phyloP scores from a whole-genome alignment of 805 yeast species.

The Zygotorulaspora florentina region DNA sequence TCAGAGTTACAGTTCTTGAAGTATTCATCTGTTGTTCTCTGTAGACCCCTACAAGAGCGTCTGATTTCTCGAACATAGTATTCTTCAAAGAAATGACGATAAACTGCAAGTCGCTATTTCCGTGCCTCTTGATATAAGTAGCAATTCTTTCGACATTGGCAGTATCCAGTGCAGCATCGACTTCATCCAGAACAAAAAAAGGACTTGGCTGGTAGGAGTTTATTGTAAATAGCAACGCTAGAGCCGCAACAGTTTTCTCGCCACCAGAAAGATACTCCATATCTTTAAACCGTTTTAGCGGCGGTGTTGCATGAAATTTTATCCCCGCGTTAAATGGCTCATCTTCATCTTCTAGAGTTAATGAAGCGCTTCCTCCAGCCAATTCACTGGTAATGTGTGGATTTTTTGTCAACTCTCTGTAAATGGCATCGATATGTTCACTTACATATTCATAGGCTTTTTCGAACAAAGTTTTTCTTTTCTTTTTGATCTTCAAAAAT shows the following conservation, averaged over 20 bases:
- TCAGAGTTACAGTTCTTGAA: slow-evolving; percentile 69
- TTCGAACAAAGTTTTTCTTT: slow-evolving; percentile 61
- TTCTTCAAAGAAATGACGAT: slow-evolving; percentile 90
- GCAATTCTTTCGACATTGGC: slow-evolving; percentile 84
- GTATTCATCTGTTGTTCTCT: slow-evolving; percentile 72
- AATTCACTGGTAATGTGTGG: slow-evolving; percentile 55
- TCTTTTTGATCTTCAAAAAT: slow-evolving; percentile 55
- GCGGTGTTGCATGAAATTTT: slow-evolving; percentile 93
- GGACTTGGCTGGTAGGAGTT: slow-evolving; percentile 93
- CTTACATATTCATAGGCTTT: slow-evolving; percentile 76
- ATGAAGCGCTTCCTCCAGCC: slow-evolving; percentile 88
- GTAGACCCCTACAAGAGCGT: slow-evolving; percentile 88
- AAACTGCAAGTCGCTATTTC: slow-evolving; percentile 79
- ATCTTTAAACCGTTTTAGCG: slow-evolving; percentile 86
- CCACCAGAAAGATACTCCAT: slow-evolving; percentile 95
- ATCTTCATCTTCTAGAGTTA: slow-evolving; percentile 82
- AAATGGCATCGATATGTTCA: slow-evolving; percentile 64
- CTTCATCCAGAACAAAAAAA: slow-evolving; percentile 91
- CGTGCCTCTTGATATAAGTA: slow-evolving; percentile 70
- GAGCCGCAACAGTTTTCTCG: slow-evolving; percentile 93
- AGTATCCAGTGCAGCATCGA: slow-evolving; percentile 96
- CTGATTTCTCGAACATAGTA: slow-evolving; percentile 80
- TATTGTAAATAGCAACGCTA: slow-evolving; percentile 85
- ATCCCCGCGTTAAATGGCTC: slow-evolving; percentile 84
- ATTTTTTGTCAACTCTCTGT: slow-evolving; percentile 75